Evolutionary conservation across 257 asterid species (phyloP).

Genomic region (Buddleja alternifolia): DNA sequence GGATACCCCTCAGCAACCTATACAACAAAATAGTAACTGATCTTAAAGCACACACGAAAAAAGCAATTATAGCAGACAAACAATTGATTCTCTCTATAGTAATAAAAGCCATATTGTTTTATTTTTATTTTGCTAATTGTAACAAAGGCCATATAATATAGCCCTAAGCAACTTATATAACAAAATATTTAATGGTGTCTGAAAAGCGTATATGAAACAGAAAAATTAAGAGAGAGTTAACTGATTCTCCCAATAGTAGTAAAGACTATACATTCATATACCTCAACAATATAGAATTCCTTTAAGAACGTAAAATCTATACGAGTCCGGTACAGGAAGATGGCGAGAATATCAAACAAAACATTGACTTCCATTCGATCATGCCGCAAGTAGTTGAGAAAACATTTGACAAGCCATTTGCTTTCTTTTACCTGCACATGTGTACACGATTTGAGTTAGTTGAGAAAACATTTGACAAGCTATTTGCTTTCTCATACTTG

Average conservation of each 20-base stretch:
- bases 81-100: constrained; percentile 5
- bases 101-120: too few relatives aligned
- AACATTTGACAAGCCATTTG: constrained; percentile 99
- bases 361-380: constrained; percentile 86
- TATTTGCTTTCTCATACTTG: constrained; percentile 99
- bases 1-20: constrained; percentile 98
- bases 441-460: too few relatives aligned
- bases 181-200: constrained; percentile 23
- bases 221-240: constrained; percentile 20
- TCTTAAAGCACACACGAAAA: constrained; percentile 10
- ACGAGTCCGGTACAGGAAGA: constrained; percentile 88
- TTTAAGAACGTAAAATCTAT: constrained; percentile 95
- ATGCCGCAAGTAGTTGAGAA: constrained; percentile 88
- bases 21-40: constrained; percentile 27
- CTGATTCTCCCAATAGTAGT: constrained; percentile 9
- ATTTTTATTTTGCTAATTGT: too few relatives aligned
- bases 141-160: constrained; percentile 31
- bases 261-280: constrained; percentile 35
- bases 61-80: constrained; percentile 16
- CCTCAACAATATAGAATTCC: constrained; percentile 98
- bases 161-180: constrained; percentile 86
- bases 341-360: constrained; percentile 87
- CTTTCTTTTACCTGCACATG: constrained; percentile 93
- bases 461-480: constrained; percentile 97
- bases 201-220: constrained; percentile 11